A percentile compares a stretch with the other conserved stretches of the same genome.
These are phyloP conservation scores for Wickerhamiella infanticola DNA, from an alignment of 1,139 yeast genomes.

Conservation along the genomic window DNA sequence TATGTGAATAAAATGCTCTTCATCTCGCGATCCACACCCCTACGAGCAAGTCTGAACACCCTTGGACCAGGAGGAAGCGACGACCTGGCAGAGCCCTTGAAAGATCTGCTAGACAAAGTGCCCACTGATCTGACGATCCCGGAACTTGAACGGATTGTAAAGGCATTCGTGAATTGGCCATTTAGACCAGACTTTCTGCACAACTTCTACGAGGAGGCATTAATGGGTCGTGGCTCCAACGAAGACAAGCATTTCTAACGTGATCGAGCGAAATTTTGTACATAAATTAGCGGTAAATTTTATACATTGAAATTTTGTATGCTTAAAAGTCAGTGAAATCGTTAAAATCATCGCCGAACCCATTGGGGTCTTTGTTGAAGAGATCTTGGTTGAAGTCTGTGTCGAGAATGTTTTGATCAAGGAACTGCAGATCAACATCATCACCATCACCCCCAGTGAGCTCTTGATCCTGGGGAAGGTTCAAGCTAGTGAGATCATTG, in stretches of 20 bases:
- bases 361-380: not conserved
- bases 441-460: not conserved
- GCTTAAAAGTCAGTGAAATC: not conserved
- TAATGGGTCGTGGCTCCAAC: not conserved
- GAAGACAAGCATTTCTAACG: not conserved
- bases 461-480: not conserved
- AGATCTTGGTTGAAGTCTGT: not conserved
- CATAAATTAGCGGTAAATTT: not conserved
- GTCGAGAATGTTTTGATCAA: not conserved
- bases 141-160: slow-evolving; percentile 38
- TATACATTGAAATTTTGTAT: not conserved
- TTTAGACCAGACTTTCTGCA: slow-evolving; percentile 53
- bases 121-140: slow-evolving; percentile 38
- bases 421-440: not conserved
- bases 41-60: slow-evolving; percentile 35
- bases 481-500: not conserved
- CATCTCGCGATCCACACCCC: slow-evolving; percentile 35
- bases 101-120: slow-evolving; percentile 30
- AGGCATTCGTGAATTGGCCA: slow-evolving; percentile 60
- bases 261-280: not conserved
- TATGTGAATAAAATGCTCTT: slow-evolving; percentile 51
- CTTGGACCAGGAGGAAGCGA: slow-evolving; percentile 68
- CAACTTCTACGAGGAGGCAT: slow-evolving; percentile 25
- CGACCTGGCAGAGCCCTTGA: slow-evolving; percentile 36
- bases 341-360: not conserved